Base-by-base conservation (phyloP, 768 basidiomycete genomes). In the Serendipita sp. region DNA sequence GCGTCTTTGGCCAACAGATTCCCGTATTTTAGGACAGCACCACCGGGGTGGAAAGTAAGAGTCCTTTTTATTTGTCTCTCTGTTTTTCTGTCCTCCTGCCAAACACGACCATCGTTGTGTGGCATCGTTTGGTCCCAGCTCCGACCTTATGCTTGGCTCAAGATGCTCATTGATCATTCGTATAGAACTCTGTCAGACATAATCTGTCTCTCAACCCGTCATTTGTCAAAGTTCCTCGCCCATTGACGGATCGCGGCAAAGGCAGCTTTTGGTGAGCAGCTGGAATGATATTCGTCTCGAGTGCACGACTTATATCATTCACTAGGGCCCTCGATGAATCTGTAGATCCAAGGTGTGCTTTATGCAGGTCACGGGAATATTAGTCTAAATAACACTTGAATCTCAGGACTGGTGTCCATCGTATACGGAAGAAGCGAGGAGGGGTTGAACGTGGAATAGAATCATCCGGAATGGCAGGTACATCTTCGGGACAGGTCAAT, bases 41-140 rank as follows among this genome's bases (percentile, higher is more conserved):
- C 89, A 44, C 84, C 85, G 67, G 90, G 90, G n/a, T 92, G 90
- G 90, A 92, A 92, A 79, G 89, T 89, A 70, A 80, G 85, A 74
- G 71, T 69, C 71, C 70, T 70, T 41, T 71, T 70, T 69, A 67
- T 71, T 63, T 71, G 67, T 68, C 65, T 68, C 70, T 71, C 66
- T 71, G 45, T 60, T 65, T 35, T 28, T 41, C 46, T 63, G 47
- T 70, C 67, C 75, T 76, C 65, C 30, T 24, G 74, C 35, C 54
- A 67, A 65, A 63, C 70, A 70, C 44, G 8, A 32, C 34, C 51
- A 37, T 16, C 30, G 56, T 60, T 60, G 56, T 60, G 56, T 60
- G 56, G 56, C 37, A 38, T 10, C 8, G 56, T 60, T 60, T 60
- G 56, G 28, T 35, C 56, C 28, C 30, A 5, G 48, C 8, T 51